Evolutionary conservation across 768 basidiomycete genomes (phyloP).

Genomic region (Postia placenta): DNA sequence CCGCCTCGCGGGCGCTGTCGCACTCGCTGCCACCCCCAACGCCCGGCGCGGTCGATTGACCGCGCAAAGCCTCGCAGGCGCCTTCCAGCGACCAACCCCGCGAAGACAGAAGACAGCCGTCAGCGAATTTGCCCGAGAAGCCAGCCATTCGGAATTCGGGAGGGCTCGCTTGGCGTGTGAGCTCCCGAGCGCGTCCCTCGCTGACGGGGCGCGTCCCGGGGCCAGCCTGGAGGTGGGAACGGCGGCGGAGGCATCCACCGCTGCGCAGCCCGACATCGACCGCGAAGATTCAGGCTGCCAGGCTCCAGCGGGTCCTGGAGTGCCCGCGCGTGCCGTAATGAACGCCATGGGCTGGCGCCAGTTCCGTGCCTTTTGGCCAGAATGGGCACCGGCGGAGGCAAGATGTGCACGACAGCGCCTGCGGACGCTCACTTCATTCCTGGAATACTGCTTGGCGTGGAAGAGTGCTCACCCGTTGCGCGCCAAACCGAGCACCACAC

Average conservation of each 20-base stretch:
- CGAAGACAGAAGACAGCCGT: too few relatives aligned
- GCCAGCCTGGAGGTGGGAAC: neutral
- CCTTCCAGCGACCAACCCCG: too few relatives aligned
- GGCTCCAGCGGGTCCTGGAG: too few relatives aligned
- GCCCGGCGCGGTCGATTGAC: too few relatives aligned
- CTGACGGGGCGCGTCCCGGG: neutral
- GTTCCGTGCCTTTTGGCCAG: neutral
- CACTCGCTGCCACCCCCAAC: too few relatives aligned
- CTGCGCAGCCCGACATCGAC: too few relatives aligned
- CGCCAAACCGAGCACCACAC: too few relatives aligned
- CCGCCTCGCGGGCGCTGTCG: too few relatives aligned
- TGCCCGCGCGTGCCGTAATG: too few relatives aligned
- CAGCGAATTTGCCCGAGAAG: neutral
- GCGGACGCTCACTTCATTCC: neutral
- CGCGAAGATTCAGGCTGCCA: too few relatives aligned
- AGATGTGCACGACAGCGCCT: neutral
- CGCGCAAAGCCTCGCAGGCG: too few relatives aligned
- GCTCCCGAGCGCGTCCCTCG: neutral
- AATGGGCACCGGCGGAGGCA: neutral
- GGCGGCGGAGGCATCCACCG: neutral
- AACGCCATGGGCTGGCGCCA: too few relatives aligned
- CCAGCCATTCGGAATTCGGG: neutral
- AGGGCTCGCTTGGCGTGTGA: neutral
- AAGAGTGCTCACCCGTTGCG: neutral
- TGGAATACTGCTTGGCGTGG: neutral